Evolutionary conservation across 345 rosid species (phyloP), one percentile per base, ranked within the genome.

Genomic region (Acer saccharum): DNA sequence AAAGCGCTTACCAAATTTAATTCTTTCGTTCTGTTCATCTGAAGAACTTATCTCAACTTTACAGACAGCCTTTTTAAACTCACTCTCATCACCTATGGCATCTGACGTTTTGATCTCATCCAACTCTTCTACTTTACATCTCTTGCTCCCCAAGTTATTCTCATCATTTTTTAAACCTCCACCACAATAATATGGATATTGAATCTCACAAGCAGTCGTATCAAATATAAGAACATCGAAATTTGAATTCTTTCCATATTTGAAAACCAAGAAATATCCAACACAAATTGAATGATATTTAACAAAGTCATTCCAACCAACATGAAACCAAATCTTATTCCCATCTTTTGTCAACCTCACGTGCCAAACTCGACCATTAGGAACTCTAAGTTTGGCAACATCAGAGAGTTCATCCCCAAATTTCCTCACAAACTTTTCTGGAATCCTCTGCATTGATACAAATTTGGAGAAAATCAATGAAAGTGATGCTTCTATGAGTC

Each of bases 201-300:
- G 83, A 39, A 83, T 84, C 83, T 86, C 91, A 2, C 83, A 83
- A 70, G 75, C 68, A 29, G 84, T 18, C 55, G 80, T 72, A 78
- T 85, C 77, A 76, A 62, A 87, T 61, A 85, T 48, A 65, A 76
- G 55, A 6, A 83, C 84, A 41, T 72, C 43, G 44, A 87, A 87
- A 72, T 48, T 66, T 3, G 88, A 85, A 55, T 78, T 69, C 69
- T 84, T 85, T 74, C 76, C 85, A 48, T 87, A 85, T 68, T 67
- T 70, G 60, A 87, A 85, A 76, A 83, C 67, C 83, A 87, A 44
- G 66, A 87, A 72, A 76, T 79, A 61, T 2, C 88, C 90, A 61
- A 60, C 63, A 35, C 50, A 32, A 52, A 87, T 74, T 52, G 88
- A 79, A 73, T 76, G 80, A 78, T 21, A 72, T 10, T 74, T 72